These are phyloP conservation scores for Raffaelea deltoideospora DNA, from an alignment of 2,329 filamentous ascomycete genomes.

Conservation along the genomic window DNA sequence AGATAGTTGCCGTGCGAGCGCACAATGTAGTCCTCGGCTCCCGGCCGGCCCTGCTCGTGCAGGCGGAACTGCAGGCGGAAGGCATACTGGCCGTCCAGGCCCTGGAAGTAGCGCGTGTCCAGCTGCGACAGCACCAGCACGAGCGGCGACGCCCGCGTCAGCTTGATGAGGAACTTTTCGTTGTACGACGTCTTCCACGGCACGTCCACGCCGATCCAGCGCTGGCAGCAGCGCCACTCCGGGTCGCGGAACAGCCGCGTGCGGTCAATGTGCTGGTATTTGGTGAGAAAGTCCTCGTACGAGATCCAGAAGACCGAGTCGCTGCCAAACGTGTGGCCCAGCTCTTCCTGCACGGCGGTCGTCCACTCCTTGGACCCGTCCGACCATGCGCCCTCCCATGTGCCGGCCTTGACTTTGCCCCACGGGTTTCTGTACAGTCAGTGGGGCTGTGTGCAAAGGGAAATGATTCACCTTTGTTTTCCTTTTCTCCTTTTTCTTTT, in stretches of 20 bases:
- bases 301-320: constrained; percentile 54
- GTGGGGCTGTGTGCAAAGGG: constrained; percentile 7
- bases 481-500: too few species aligned
- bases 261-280: constrained; percentile 42
- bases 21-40: constrained; percentile 35
- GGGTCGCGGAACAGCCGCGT: constrained; percentile 38
- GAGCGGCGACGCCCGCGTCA: constrained; percentile 31
- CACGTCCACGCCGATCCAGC: constrained; percentile 27
- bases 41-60: constrained; percentile 27
- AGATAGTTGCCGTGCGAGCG: constrained; percentile 36
- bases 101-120: constrained; percentile 41
- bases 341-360: constrained; percentile 56
- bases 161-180: constrained; percentile 37
- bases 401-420: constrained; percentile 60
- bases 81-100: constrained; percentile 39
- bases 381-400: constrained; percentile 68
- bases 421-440: constrained; percentile 45
- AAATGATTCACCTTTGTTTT: not conserved
- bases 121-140: constrained; percentile 43
- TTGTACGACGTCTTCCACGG: constrained; percentile 42
- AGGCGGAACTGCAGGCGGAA: constrained; percentile 40
- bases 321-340: constrained; percentile 61
- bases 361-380: constrained; percentile 81
- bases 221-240: constrained; percentile 37
- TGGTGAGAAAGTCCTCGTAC: constrained; percentile 42